Evolutionary conservation across 2,329 filamentous ascomycete genomes (phyloP).

Genomic region (Catunica adiposa): DNA sequence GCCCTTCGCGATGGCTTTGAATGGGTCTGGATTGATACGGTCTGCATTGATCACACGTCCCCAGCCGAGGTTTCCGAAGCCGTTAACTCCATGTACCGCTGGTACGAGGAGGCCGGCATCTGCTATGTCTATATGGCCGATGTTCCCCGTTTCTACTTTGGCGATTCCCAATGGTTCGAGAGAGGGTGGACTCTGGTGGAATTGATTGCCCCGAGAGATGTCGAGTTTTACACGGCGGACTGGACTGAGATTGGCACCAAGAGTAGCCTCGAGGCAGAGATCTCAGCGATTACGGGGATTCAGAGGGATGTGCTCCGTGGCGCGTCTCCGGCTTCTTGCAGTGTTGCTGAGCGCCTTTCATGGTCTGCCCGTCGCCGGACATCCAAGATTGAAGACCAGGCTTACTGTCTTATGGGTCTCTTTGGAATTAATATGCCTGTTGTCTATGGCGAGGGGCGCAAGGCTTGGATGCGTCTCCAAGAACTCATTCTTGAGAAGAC

Average conservation of each 20-base stretch:
- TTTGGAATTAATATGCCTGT: constrained; percentile 20
- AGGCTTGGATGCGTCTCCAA: constrained; percentile 22
- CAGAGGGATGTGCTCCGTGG: constrained; percentile 15
- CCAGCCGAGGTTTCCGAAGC: constrained; percentile 19
- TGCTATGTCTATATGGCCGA: constrained; percentile 20
- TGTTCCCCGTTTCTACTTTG: constrained; percentile 15
- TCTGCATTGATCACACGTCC: constrained; percentile 20
- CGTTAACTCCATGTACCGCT: constrained; percentile 19
- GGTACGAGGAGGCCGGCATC: constrained; percentile 18
- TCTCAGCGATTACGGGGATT: constrained; percentile 18
- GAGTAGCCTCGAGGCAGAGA: constrained; percentile 14
- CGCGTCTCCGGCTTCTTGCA: constrained; percentile 7
- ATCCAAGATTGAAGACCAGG: constrained; percentile 19
- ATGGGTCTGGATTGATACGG: constrained; percentile 20
- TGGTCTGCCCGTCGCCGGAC: constrained; percentile 19
- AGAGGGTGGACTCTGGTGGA: constrained; percentile 21
- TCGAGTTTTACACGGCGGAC: constrained; percentile 19
- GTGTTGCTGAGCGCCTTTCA: constrained; percentile 17
- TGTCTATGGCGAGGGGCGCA: constrained; percentile 19
- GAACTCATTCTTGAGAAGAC: constrained; percentile 22
- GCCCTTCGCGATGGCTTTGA: constrained; percentile 16
- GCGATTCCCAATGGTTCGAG: constrained; percentile 17
- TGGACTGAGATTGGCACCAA: constrained; percentile 20
- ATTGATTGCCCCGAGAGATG: constrained; percentile 19
- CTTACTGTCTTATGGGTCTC: constrained; percentile 20